A percentile compares a stretch with the other conserved stretches of the same genome.
Conservation (phyloP, 1,139 yeast species). For the Sugiyamaella japonica region DNA sequence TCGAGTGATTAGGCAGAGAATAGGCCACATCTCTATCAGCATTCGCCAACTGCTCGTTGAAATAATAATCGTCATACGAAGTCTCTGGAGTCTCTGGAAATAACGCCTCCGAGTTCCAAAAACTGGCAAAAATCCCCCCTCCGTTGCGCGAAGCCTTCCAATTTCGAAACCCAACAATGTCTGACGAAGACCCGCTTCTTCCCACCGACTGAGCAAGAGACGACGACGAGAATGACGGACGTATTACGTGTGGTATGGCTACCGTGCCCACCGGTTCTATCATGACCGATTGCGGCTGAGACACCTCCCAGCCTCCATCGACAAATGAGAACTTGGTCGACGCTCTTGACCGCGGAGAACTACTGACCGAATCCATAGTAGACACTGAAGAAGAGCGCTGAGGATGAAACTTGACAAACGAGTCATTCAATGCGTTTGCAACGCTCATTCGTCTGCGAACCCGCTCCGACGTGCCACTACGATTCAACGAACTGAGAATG, state of each 20-base stretch:
- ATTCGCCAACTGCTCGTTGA: constrained; percentile 13
- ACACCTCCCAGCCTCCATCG: constrained; percentile 35
- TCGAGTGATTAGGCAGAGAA: constrained; percentile 9
- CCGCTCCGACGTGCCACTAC: constrained; percentile 23
- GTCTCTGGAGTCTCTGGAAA: constrained; percentile 19
- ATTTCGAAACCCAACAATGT: not conserved
- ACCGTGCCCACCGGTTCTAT: constrained; percentile 27
- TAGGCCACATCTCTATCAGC: constrained; percentile 12
- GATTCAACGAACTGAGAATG: constrained; percentile 31
- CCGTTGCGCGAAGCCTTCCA: constrained; percentile 18
- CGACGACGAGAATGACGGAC: constrained; percentile 32
- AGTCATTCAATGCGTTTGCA: constrained; percentile 8
- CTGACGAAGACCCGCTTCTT: not conserved
- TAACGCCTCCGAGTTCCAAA: constrained; percentile 10
- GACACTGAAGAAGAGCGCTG: constrained; percentile 12
- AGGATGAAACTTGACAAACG: constrained; percentile 6
- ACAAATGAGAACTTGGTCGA: constrained; percentile 21
- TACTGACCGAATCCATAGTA: constrained; percentile 5
- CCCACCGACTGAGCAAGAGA: constrained; percentile 28
- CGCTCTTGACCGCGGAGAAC: constrained; percentile 20
- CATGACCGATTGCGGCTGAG: constrained; percentile 22
- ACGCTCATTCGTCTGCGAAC: constrained; percentile 14
- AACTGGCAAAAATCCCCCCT: constrained; percentile 16
- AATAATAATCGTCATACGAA: constrained; percentile 22
- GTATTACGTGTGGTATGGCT: constrained; percentile 34